These are phyloP conservation scores for Entrophospora sp. DNA, from an alignment of 192 early-diverging fungal species.

Conservation along the genomic window DNA sequence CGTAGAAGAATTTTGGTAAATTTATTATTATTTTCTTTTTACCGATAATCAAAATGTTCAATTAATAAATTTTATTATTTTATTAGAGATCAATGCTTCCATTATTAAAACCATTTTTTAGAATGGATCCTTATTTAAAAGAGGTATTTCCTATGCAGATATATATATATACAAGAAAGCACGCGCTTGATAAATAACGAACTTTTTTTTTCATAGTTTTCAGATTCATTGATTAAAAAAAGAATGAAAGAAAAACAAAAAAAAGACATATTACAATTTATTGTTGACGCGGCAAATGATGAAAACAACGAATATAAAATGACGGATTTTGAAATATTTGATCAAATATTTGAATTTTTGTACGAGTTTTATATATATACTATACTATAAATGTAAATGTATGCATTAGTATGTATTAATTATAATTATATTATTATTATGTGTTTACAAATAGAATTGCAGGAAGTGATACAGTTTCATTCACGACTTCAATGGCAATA, in stretches of 20 bases:
- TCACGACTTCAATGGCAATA: conserved; percentile 22
- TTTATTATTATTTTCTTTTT: neutral
- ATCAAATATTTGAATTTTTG: conserved; percentile 21
- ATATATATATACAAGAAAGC: too few relatives aligned
- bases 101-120: neutral
- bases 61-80: neutral
- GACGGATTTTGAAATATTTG: conserved; percentile 21
- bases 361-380: neutral
- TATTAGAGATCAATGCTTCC: conserved; percentile 4
- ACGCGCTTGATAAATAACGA: too few relatives aligned
- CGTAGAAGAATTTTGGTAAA: neutral
- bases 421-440: too few relatives aligned
- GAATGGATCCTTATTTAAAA: neutral
- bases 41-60: neutral
- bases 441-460: conserved; percentile 21
- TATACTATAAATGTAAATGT: too few relatives aligned
- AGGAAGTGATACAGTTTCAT: conserved; percentile 28
- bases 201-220: neutral
- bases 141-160: too few relatives aligned
- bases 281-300: conserved; percentile 20
- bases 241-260: neutral
- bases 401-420: too few relatives aligned
- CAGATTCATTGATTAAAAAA: neutral
- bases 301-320: conserved; percentile 20
- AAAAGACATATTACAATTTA: conserved; percentile 31